Base-by-base conservation (phyloP, 2,329 filamentous ascomycete genomes). In the Eurotiales sp. region DNA sequence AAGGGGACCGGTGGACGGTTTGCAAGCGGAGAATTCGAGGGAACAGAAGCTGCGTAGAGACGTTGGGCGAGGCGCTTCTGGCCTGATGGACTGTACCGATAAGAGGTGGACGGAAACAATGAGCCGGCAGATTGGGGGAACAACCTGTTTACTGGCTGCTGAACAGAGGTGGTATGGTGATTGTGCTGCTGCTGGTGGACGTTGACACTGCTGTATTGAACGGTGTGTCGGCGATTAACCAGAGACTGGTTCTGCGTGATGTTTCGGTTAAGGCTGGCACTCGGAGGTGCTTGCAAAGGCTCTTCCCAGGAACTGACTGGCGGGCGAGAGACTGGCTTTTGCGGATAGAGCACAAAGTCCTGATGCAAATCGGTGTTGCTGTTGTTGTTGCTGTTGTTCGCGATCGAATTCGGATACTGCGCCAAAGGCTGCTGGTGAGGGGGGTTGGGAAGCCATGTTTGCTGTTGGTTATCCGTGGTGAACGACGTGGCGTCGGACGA, bases 381-480 rank as follows among this genome's bases (percentile, higher is more conserved):
- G 50, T 48, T 50, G 62, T 47, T 46, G 51, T 29, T 54, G 50
- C 47, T 52, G 43, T 42, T 57, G 52, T 42, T 57, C 61, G 59
- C 61, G 62, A 57, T 61, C 51, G 51, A 53, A 58, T 60, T 66
- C 61, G 58, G 56, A 62, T 61, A 61, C 59, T 64, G 62, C 69
- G 70, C 70, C 71, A 60, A 63, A 58, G 71, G 71, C 71, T 70
- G 69, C 58, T 61, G 58, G 50, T 62, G 64, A 60, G 69, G 71
- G 65, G 69, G 69, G 65, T 70, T 63, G 64, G 71, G 64, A 68
- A 69, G 72, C 72, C 73, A 76, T 76, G 63, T 21, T 73, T 72
- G 66, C 70, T 72, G 71, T 58, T 64, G 64, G 61, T 67, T 64
- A 74, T 76, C 72, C 73, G 73, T 75, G 67, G 61, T 73, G 73